A percentile compares a stretch with the other conserved stretches of the same genome.
phyloP scores from a whole-genome alignment of 78 protist genomes.

The Monosiga brevicollis region DNA sequence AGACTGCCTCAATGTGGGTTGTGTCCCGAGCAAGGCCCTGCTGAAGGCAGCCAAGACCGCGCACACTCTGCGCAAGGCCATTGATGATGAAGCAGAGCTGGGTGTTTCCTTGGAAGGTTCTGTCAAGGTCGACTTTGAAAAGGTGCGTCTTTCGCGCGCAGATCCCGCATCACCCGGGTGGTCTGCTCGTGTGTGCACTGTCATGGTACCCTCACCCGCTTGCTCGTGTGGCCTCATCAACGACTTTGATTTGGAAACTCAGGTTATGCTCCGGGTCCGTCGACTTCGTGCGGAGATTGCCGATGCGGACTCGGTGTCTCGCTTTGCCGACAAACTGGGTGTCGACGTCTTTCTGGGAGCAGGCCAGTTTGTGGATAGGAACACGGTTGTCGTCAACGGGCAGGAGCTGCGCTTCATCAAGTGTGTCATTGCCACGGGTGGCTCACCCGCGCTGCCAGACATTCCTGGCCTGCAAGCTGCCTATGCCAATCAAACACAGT shows the following conservation, averaged over 20 bases:
- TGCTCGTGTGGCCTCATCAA: too few species aligned
- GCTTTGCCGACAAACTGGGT: slow-evolving; percentile 27
- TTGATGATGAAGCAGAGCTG: neutral
- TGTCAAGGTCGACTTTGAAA: slow-evolving; percentile 36
- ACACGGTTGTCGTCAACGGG: slow-evolving; percentile 30
- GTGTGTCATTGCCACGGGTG: slow-evolving; percentile 52
- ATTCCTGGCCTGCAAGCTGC: slow-evolving; percentile 13
- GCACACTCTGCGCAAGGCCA: neutral
- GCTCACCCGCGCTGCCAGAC: slow-evolving; percentile 27
- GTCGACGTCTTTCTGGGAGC: slow-evolving; percentile 39
- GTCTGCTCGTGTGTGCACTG: too few species aligned
- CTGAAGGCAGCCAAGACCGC: slow-evolving; percentile 9
- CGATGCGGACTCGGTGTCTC: slow-evolving; percentile 21
- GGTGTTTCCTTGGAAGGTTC: slow-evolving; percentile 7
- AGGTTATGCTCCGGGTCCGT: slow-evolving; percentile 64
- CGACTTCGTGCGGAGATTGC: slow-evolving; percentile 27
- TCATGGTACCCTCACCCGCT: too few species aligned
- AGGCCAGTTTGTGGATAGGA: slow-evolving; percentile 15
- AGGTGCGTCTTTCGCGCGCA: too few species aligned
- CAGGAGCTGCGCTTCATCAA: slow-evolving; percentile 19
- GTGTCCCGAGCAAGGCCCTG: slow-evolving; percentile 57
- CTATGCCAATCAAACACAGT: neutral
- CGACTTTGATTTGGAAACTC: too few species aligned
- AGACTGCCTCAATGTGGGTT: slow-evolving; percentile 68
- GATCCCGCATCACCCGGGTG: too few species aligned